A percentile compares a stretch with the other conserved stretches of the same genome.
Evolutionary conservation across 176 grass and related monocot genomes (phyloP).

Genomic region (Miscanthus lutarioriparius): DNA sequence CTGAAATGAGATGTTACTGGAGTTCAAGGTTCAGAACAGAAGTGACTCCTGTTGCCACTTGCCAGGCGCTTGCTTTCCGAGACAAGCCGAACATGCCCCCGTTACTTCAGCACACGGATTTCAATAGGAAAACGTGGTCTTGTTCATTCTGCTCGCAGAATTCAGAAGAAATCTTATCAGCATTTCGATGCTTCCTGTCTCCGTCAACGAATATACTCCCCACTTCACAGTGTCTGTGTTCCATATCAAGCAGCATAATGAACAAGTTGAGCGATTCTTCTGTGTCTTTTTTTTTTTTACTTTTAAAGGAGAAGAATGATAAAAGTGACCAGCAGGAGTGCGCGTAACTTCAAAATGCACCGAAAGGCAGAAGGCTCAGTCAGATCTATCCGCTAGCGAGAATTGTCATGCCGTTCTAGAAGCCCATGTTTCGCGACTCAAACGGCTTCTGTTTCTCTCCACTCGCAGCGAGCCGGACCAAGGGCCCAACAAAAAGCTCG

Average conservation of each 20-base stretch:
- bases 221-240: neutral
- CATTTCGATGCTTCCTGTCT: neutral
- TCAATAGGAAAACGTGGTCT: neutral
- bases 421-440: neutral
- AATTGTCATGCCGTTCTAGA: neutral
- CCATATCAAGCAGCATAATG: neutral
- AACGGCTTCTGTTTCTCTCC: neutral
- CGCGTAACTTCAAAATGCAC: neutral
- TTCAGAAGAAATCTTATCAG: neutral
- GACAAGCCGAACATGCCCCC: neutral
- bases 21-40: neutral
- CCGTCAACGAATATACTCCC: conserved; percentile 8
- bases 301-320: neutral
- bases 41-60: neutral
- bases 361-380: neutral
- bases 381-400: neutral
- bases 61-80: neutral
- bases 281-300: neutral
- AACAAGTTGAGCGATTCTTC: conserved; percentile 13
- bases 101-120: conserved; percentile 7
- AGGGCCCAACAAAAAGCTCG: neutral
- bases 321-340: neutral
- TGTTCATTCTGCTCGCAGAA: neutral
- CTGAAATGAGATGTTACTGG: neutral
- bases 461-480: neutral